Base-by-base conservation (phyloP, 1,284 basidiomycete species). In the Microbotryomycetes sp. region DNA sequence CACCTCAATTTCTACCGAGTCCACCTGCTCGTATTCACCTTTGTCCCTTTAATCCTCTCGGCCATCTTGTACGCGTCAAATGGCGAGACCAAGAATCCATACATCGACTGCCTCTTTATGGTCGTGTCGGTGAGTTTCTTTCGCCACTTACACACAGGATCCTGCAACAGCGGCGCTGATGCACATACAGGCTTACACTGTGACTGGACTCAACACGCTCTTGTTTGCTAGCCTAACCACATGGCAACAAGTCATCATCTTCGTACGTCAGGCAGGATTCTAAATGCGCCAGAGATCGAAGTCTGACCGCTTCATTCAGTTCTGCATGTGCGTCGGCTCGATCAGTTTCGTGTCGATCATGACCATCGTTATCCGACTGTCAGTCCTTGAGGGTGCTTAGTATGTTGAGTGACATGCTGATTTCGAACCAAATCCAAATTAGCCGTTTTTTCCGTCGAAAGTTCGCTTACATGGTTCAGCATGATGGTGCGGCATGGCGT, bases 381-480 rank as follows among this genome's bases (percentile, higher is more conserved):
- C 7, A 47, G 60, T 52, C 1, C 4, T 3, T 1, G 35, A 23
- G 21, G 9, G 9, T 50, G 16, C 9, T 9, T 50, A 9, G 16
- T 28, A 11, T 28, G 21, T 9, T 28, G 27, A 16, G 48, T 23
- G 9, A 50, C 21, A 9, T 9, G 21, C 48, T 50, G 21, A 50
- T 23, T 9, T 23, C 16, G 27, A 9, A 23, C 27, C 21, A 21
- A 11, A 9, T 9, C 35, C 11, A 9, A 23, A 41, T 11, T 41
- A 88, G 87, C 71, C 79, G 83, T 69, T 90, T 88, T 75, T 90
- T 91, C 73, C 82, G 83, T 2, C 80, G 79, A 68, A 85, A 83
- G 70, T 89, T 90, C 71, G 78, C 82, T 59, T 78, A 87, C 72
- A 81, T 89, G 54, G 77, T 91, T 51, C 78, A 81, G 61, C 78